phyloP scores from a whole-genome alignment of 768 basidiomycete genomes.

The Mycena metata region DNA sequence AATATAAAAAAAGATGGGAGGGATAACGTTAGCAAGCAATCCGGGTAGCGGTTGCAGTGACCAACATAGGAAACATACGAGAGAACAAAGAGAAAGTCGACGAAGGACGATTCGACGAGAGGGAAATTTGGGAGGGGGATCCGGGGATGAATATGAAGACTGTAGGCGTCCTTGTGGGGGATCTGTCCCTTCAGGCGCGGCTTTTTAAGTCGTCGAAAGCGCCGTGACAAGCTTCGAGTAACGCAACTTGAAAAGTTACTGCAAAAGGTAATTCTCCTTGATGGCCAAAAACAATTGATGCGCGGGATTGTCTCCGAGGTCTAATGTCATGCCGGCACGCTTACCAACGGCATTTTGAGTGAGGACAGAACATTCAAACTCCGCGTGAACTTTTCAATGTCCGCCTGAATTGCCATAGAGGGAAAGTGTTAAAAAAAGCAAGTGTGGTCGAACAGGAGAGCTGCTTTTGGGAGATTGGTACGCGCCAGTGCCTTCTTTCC shows the following conservation, averaged over 20 bases:
- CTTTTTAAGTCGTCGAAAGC: constrained; percentile 25
- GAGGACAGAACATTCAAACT: background rate
- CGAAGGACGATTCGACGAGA: background rate
- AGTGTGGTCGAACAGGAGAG: constrained; percentile 6
- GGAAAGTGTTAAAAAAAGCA: constrained; percentile 7
- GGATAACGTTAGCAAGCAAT: constrained; percentile 30
- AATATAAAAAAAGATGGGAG: constrained; percentile 15
- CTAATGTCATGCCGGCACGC: background rate
- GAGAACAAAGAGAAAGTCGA: constrained; percentile 19
- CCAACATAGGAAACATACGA: constrained; percentile 32
- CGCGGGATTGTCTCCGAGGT: background rate
- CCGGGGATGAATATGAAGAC: constrained; percentile 1
- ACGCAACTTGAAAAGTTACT: background rate
- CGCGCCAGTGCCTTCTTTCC: constrained; percentile 15
- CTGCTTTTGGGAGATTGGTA: constrained; percentile 3
- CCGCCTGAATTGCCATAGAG: background rate
- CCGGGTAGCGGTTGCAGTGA: constrained; percentile 3
- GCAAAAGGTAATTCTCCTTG: background rate
- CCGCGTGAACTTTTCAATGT: background rate
- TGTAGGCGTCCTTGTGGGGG: constrained; percentile 17
- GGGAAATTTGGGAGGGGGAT: constrained; percentile 6
- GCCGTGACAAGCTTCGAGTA: constrained; percentile 9
- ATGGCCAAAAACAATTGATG: background rate
- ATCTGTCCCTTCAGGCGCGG: constrained; percentile 8
- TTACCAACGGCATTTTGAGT: background rate